Base-by-base conservation (phyloP, 2,329 filamentous ascomycete genomes). In the Plenodomus biglobosus region DNA sequence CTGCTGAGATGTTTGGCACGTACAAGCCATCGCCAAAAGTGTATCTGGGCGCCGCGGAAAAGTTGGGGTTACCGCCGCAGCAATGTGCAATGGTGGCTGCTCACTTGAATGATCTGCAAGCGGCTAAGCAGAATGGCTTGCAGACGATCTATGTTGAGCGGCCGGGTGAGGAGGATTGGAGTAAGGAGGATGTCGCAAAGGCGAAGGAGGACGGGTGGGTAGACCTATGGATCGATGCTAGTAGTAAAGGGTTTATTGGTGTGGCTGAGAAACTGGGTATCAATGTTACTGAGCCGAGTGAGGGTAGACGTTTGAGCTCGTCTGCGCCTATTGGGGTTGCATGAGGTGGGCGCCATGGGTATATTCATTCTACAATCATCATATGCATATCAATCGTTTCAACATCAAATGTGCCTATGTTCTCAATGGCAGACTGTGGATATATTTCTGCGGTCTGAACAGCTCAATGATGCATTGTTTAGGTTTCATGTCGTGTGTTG, bases 41-140 rank as follows among this genome's bases (percentile, higher is more conserved):
- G 1, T 94, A 94, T 64, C 76, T 80, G 1, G 88, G 88, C 3
- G 88, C 86, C 0, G 86, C 78, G 2, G 70, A 76, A 47, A 76
- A 75, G 55, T 70, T 92, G 43, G 81, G 79, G 0, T 52, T 85
- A 36, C 59, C 79, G 51, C 80, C 85, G 0, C 66, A 68, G 2
- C 78, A 91, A 62, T 86, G 89, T 48, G 86, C 83, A 17, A 84
- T 94, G 82, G 87, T 94, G 17, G 89, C 90, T 15, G 85, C 88
- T 32, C 88, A 92, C 72, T 72, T 92, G 48, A 69, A 64, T 5
- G 89, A 92, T 69, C 72, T 94, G 45, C 74, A 81, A 51, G 86
- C 80, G 0, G 89, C 89, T 3, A 83, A 83, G 59, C 65, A 61
- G 2, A 79, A 76, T 50, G 89, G 89, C 0, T 73, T 91, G 51